Base-by-base conservation (phyloP, 148 eudicot genomes). In the Fagopyrum tataricum region DNA sequence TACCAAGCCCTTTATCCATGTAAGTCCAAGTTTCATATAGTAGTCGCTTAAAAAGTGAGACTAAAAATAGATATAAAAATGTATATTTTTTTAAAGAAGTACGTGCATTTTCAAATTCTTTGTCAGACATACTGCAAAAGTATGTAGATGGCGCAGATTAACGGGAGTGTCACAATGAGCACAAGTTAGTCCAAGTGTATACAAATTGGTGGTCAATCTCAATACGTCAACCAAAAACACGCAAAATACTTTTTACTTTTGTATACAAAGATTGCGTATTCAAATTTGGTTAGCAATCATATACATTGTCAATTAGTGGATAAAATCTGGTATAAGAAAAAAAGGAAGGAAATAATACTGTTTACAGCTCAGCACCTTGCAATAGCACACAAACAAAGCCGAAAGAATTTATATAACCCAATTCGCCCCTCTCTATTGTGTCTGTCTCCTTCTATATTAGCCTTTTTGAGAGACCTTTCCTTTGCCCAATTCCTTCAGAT, bases 401-500 rank as follows among this genome's bases (percentile, higher is more conserved):
- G 66, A 59, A 23, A 39, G 66, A 59, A 59, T 59, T 59, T 59
- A 59, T 55, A 55, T 20, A 55, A 14, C 20, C 62, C 62, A 55
- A 14, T 6, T 26, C 62, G 7, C 26, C 62, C 31, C 62, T 26
- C n/a, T 10, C 31, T 55, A 4, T 20, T 21, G 56, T 52, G 56
- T 52, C 56, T 52, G 56, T 52, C 56, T 52, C 21, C 56, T 52
- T 52, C 56, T 52, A 52, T 15, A 52, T 52, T 52, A 52, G 56
- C 56, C 56, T 52, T 52, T 52, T 52, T 52, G 5, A 20, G 21
- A 2, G 56, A 52, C 21, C 61, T 55, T 24, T 24, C 12, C 40
- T 59, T 59, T 21, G 26, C 66, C 66, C 66, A 24, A 23, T 59
- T 59, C 66, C 15, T 11, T 59, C 66, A 59, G 66, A 59, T 24